These are phyloP conservation scores for Boletus vermiculosoides DNA, from an alignment of 768 basidiomycete genomes.

Conservation along the genomic window DNA sequence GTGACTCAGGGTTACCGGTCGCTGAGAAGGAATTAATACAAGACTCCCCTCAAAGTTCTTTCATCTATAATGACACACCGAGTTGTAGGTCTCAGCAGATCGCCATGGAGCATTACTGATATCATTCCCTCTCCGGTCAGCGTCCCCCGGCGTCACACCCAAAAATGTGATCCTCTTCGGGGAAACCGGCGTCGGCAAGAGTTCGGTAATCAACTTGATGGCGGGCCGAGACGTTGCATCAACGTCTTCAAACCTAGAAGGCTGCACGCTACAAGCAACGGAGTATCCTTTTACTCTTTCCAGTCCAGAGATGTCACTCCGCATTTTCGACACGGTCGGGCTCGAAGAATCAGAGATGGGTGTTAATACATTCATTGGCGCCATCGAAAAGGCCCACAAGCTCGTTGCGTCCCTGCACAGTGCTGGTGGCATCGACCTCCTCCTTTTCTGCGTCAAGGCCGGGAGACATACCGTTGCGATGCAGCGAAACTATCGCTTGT, in stretches of 20 bases:
- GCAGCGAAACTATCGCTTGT: neutral
- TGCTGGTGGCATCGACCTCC: slow-evolving; percentile 1
- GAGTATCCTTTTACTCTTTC: neutral
- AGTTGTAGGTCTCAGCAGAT: neutral
- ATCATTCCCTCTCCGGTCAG: neutral
- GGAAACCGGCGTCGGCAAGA: neutral
- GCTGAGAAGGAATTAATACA: neutral
- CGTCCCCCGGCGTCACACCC: neutral
- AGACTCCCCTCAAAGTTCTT: neutral
- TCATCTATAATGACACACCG: neutral
- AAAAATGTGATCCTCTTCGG: slow-evolving; percentile 6
- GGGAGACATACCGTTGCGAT: neutral
- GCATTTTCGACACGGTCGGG: neutral
- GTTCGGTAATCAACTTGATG: slow-evolving; percentile 7
- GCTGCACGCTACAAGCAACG: neutral
- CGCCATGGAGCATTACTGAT: neutral
- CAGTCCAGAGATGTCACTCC: neutral
- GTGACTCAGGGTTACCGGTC: neutral
- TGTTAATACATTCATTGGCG: neutral
- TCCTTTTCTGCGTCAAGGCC: neutral
- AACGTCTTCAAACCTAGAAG: neutral
- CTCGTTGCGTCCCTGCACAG: slow-evolving; percentile 1
- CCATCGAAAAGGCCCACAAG: slow-evolving; percentile 6
- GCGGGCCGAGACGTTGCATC: neutral
- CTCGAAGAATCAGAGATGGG: neutral